Evolutionary conservation across 148 eudicot species (phyloP), one percentile per base, ranked within the genome.

Genomic region (Chenopodium suecicum): DNA sequence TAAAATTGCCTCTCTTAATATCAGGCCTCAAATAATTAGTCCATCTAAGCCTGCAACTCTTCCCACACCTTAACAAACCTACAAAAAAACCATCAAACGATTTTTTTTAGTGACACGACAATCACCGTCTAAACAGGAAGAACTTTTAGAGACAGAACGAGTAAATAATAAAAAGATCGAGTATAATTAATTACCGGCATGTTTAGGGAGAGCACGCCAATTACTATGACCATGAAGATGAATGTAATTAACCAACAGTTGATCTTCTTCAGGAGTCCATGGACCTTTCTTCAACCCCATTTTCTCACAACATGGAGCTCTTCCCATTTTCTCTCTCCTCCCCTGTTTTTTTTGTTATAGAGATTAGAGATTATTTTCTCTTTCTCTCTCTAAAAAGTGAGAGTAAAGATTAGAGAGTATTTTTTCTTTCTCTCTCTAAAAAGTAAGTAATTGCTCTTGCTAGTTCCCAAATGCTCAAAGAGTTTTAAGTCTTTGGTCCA

Each of bases 11-110:
- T 25, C 97, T 76, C 74, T 91, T 92, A 47, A 92, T 92, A 73
- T 93, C 93, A 0, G 97, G 97, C 41, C 89, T 69, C 84, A 93
- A 80, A 77, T 93, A 93, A 69, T 93, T 91, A 23, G 84, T 87
- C 97, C 97, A 92, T 47, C 94, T 83, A 11, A 92, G 87, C 68
- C 94, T 84, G 70, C 94, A 93, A 83, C 97, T 93, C 80, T 93
- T 93, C 22, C 97, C 97, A 74, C 97, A 91, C 84, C 94, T 90
- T 70, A 89, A 76, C 16, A 93, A 85, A n/a, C 97, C 97, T 92
- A 80, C 7, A 66, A 73, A 2, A 2, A 20, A 56, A 46, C 10
- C 27, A 54, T 11, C 44, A 37, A 8, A 12, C 27, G 3, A 27
- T 31, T 68, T 31, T 68, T 70, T 70, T 32, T 4, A 41, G 44